Conservation (phyloP, 2,329 filamentous ascomycete species). For the Stemphylium beticola region DNA sequence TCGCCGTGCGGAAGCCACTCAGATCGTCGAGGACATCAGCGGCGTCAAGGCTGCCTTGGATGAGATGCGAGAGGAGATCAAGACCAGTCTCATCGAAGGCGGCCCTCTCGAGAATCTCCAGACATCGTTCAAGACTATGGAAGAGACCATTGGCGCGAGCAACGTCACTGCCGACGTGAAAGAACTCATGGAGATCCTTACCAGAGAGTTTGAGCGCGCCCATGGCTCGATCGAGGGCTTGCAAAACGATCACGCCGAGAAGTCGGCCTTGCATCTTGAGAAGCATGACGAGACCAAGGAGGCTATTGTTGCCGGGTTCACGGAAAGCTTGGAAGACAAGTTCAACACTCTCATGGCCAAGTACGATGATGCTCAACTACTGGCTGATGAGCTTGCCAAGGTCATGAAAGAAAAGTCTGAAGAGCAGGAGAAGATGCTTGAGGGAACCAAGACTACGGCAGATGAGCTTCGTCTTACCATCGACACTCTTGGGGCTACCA, state of each 20-base stretch:
- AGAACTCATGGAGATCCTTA: slow-evolving; percentile 73
- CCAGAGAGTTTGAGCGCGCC: slow-evolving; percentile 85
- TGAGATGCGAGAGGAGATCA: slow-evolving; percentile 77
- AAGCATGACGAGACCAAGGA: slow-evolving; percentile 67
- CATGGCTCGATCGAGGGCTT: slow-evolving; percentile 78
- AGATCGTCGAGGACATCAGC: slow-evolving; percentile 76
- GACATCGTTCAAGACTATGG: slow-evolving; percentile 70
- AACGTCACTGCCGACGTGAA: slow-evolving; percentile 58
- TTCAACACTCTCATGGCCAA: slow-evolving; percentile 82
- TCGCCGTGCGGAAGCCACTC: slow-evolving; percentile 81
- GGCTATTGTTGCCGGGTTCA: slow-evolving; percentile 60
- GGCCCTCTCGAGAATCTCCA: slow-evolving; percentile 66
- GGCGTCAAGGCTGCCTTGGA: slow-evolving; percentile 80
- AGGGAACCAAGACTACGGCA: slow-evolving; percentile 76
- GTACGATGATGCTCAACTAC: slow-evolving; percentile 82
- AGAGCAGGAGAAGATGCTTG: slow-evolving; percentile 74
- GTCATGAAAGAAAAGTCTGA: slow-evolving; percentile 75
- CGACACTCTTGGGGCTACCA: slow-evolving; percentile 77
- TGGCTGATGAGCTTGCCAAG: slow-evolving; percentile 75
- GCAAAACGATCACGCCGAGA: slow-evolving; percentile 77
- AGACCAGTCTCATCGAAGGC: slow-evolving; percentile 77
- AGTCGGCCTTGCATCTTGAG: slow-evolving; percentile 60
- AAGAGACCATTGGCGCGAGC: slow-evolving; percentile 66
- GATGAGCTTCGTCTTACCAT: slow-evolving; percentile 88
- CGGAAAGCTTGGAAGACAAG: slow-evolving; percentile 73